A percentile compares a stretch with the other conserved stretches of the same genome.
These are phyloP conservation scores for Forsythia suspensa DNA, from an alignment of 257 asterid genomes.

Conservation along the genomic window DNA sequence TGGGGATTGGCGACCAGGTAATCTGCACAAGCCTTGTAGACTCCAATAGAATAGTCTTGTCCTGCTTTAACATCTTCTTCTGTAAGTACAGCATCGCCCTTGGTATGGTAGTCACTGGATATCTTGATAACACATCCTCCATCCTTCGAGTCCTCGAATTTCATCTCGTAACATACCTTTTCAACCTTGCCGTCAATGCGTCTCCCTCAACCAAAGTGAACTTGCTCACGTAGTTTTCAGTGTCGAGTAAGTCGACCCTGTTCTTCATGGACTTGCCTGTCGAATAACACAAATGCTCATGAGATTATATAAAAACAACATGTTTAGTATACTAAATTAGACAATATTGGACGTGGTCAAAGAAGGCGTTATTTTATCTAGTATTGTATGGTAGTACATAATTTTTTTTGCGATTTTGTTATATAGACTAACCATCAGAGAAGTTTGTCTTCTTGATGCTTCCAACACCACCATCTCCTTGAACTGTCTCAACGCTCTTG, in stretches of 20 bases:
- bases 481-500: constrained; percentile 27
- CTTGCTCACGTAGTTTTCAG: not conserved
- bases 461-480: constrained; percentile 22
- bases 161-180: not conserved
- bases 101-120: constrained; percentile 7
- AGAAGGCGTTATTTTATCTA: too few species aligned
- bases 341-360: not conserved
- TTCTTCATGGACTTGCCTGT: constrained; percentile 11
- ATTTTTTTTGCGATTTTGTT: not conserved
- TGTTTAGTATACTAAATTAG: too few species aligned
- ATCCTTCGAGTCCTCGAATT: constrained; percentile 1
- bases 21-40: constrained; percentile 11
- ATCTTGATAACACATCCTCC: constrained; percentile 22
- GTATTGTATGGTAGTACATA: too few species aligned
- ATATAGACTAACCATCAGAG: constrained; percentile 13
- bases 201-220: constrained; percentile 21
- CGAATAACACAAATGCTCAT: not conserved
- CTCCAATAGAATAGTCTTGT: not conserved
- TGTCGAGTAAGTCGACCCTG: not conserved
- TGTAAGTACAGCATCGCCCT: not conserved
- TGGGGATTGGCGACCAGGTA: constrained; percentile 20
- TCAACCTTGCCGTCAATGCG: constrained; percentile 7
- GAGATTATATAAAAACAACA: too few species aligned
- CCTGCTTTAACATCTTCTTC: constrained; percentile 3
- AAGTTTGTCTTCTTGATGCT: constrained; percentile 20